Base-by-base conservation (phyloP, 2,329 filamentous ascomycete species). In the Fusarium incarnatum region DNA sequence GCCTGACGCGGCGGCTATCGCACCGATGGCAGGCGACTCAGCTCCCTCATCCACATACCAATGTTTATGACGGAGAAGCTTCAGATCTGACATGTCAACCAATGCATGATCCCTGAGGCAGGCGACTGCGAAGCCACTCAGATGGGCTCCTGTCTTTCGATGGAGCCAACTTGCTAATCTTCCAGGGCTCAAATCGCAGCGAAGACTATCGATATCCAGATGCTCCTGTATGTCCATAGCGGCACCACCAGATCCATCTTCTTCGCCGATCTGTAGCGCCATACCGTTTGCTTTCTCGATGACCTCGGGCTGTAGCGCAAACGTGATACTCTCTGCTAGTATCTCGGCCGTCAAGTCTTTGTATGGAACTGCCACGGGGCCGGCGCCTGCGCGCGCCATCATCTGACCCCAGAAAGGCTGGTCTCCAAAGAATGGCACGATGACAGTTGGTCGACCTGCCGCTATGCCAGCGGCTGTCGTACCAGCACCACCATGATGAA, bases 381-480 rank as follows among this genome's bases (percentile, higher is more conserved):
- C 89, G 3, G 89, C 89, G 9, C 88, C 88, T 9, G 89, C 88
- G 40, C 81, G 81, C 1, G 86, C 83, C 22, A 90, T 84, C 82
- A 91, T 91, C 11, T 85, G 83, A 4, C 89, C 89, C 89, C 89
- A 91, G 70, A 91, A 91, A 4, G 88, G 86, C 72, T 91, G 89
- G 68, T 79, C 89, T 11, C 89, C 89, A 66, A 91, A 91, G 79
- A 91, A 91, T 0, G 89, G 89, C 0, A 91, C 87, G 23, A 91
- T 86, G 76, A 90, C 87, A 2, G 89, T 90, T 0, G 89, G 89
- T 45, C 83, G 85, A 2, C 84, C 89, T 52, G 83, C 85, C 56
- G 87, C 86, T 12, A 91, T 81, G 2, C 88, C 89, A 20, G 88
- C 88, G 3, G 89, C 89, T 2, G 88, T 90, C 0, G 89, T 91